Percentiles rank a stretch among this genome's conserved stretches.
Conservation (phyloP, 2,329 filamentous ascomycete genomes). For the Hymenoscyphus repandus region DNA sequence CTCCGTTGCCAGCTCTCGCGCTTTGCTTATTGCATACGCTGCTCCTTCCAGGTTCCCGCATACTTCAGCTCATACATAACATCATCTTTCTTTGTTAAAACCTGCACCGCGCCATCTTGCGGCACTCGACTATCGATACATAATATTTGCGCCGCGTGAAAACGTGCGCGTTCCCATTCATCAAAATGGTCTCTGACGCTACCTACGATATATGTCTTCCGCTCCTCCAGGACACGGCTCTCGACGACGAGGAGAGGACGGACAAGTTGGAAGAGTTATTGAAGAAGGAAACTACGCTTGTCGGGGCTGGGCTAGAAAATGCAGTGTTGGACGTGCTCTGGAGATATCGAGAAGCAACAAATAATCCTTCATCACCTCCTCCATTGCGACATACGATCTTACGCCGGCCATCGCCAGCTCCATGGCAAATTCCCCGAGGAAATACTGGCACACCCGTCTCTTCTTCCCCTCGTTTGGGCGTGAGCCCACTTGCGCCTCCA, state of each 20-base stretch:
- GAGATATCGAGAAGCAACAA: conserved; percentile 68
- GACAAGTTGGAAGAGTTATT: conserved; percentile 86
- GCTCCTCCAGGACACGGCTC: conserved; percentile 71
- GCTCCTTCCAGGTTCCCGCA: conserved; percentile 23
- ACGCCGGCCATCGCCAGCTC: conserved; percentile 84
- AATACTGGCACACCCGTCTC: conserved; percentile 72
- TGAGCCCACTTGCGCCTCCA: conserved; percentile 78
- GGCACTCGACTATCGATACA: neutral
- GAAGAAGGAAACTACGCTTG: conserved; percentile 69
- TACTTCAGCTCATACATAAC: conserved; percentile 7
- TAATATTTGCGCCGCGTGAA: conserved; percentile 2
- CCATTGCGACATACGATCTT: conserved; percentile 85
- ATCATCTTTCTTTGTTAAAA: conserved; percentile 1
- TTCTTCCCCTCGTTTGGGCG: conserved; percentile 75
- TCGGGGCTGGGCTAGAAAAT: conserved; percentile 77
- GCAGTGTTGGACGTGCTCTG: conserved; percentile 86
- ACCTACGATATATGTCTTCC: conserved; percentile 89
- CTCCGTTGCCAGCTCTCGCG: conserved; percentile 6
- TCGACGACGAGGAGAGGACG: conserved; percentile 94
- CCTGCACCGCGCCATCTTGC: conserved; percentile 9
- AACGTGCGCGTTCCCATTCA: neutral
- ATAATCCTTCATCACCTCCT: conserved; percentile 66
- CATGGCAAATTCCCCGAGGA: conserved; percentile 73
- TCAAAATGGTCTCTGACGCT: conserved; percentile 80
- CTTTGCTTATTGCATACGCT: conserved; percentile 21